These are phyloP conservation scores for Tripterygium wilfordii DNA, from an alignment of 177 flowering plant genomes.

Conservation along the genomic window DNA sequence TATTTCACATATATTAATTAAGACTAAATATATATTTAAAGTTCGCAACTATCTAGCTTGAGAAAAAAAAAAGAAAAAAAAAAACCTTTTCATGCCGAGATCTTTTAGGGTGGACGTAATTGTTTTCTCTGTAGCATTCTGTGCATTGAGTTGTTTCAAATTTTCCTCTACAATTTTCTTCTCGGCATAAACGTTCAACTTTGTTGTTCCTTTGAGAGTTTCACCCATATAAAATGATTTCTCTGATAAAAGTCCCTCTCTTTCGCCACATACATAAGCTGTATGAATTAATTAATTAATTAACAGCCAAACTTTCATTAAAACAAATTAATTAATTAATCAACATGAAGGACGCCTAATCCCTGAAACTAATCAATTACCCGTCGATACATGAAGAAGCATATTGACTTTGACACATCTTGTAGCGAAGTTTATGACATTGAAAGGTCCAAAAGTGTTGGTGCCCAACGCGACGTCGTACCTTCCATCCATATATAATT, in stretches of 20 bases:
- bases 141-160: slow-evolving; percentile 28
- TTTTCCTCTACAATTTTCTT: slow-evolving; percentile 30
- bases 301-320: neutral
- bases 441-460: slow-evolving; percentile 45
- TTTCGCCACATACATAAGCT: slow-evolving; percentile 74
- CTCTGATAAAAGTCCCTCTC: slow-evolving; percentile 43
- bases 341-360: too few relatives aligned
- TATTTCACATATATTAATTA: too few relatives aligned
- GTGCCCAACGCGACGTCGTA: slow-evolving; percentile 50
- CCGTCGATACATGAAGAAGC: slow-evolving; percentile 61
- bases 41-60: too few relatives aligned
- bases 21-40: too few relatives aligned
- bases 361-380: slow-evolving; percentile 11
- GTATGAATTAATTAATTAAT: slow-evolving; percentile 4
- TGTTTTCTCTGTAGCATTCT: slow-evolving; percentile 16
- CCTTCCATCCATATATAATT: slow-evolving; percentile 14
- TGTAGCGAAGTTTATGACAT: slow-evolving; percentile 48
- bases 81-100: slow-evolving; percentile 51
- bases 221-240: slow-evolving; percentile 40
- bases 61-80: too few relatives aligned
- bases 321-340: neutral
- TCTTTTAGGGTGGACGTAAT: slow-evolving; percentile 47
- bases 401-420: slow-evolving; percentile 37
- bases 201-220: slow-evolving; percentile 38
- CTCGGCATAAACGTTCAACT: slow-evolving; percentile 46